phyloP scores from a whole-genome alignment of 2,329 filamentous ascomycete genomes.

The Penicillium hesseltinei region DNA sequence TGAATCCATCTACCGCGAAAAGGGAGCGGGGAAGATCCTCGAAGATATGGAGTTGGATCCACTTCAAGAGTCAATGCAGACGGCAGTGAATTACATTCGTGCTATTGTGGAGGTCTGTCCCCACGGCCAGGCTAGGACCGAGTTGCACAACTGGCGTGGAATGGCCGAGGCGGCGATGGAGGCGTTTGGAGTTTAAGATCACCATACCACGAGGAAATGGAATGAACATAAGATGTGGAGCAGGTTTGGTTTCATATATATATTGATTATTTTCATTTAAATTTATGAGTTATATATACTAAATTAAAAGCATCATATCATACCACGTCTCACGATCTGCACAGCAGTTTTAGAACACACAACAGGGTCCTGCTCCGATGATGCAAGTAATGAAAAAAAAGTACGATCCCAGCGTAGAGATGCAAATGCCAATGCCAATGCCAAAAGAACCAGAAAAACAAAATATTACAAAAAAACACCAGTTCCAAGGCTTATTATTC shows the following conservation, averaged over 20 bases:
- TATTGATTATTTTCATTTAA: neutral
- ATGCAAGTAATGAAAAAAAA: conserved; percentile 3
- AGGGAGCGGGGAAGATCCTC: conserved; percentile 16
- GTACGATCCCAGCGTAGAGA: neutral
- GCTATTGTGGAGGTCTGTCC: conserved; percentile 33
- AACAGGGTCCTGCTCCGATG: conserved; percentile 12
- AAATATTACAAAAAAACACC: neutral
- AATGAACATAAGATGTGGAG: neutral
- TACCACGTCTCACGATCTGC: conserved; percentile 22
- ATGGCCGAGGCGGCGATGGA: conserved; percentile 7
- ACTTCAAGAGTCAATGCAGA: conserved; percentile 29
- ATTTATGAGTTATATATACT: conserved; percentile 6
- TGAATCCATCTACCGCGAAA: conserved; percentile 20
- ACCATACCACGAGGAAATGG: neutral
- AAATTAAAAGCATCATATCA: conserved; percentile 12
- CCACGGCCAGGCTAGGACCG: no score
- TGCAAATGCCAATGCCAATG: neutral
- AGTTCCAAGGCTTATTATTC: neutral
- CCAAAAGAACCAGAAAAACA: neutral
- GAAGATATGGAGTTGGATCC: conserved; percentile 7
- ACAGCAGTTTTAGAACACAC: conserved; percentile 17
- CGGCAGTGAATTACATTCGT: conserved; percentile 27
- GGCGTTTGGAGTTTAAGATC: neutral
- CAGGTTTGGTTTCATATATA: neutral
- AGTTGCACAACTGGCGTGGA: conserved; percentile 15